Percentiles rank a stretch among this genome's conserved stretches.
Evolutionary conservation across 1,139 yeast genomes (phyloP).

Genomic region (Arxiozyma slooffiae): DNA sequence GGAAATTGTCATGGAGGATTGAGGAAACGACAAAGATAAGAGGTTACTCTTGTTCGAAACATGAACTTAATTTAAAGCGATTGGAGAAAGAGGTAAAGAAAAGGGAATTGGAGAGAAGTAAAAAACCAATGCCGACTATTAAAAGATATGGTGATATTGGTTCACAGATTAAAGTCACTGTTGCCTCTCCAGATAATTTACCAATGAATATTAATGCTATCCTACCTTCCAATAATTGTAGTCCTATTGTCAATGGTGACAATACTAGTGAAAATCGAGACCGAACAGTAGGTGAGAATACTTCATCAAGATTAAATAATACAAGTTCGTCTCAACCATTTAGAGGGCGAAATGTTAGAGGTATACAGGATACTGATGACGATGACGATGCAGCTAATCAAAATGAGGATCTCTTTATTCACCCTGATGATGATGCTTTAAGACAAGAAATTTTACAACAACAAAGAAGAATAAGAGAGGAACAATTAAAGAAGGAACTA

Average conservation of each 20-base stretch:
- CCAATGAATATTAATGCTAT: slow-evolving; percentile 10
- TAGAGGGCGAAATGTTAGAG: slow-evolving; percentile 3
- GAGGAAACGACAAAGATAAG: slow-evolving; percentile 67
- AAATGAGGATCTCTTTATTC: slow-evolving; percentile 23
- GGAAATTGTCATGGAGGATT: slow-evolving; percentile 81
- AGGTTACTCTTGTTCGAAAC: slow-evolving; percentile 48
- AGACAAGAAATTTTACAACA: slow-evolving; percentile 29
- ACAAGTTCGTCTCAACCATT: background rate
- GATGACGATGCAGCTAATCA: slow-evolving; percentile 17
- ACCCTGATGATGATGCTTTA: slow-evolving; percentile 36
- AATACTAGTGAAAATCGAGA: background rate
- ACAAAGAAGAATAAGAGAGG: slow-evolving; percentile 29
- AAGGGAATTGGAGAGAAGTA: slow-evolving; percentile 25
- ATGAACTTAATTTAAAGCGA: slow-evolving; percentile 39
- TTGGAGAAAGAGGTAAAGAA: slow-evolving; percentile 39
- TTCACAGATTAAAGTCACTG: slow-evolving; percentile 31
- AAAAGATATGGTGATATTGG: slow-evolving; percentile 35
- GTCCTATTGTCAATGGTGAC: background rate
- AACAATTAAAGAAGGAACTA: slow-evolving; percentile 25
- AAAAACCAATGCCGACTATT: slow-evolving; percentile 23
- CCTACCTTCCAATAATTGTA: background rate
- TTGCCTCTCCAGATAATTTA: slow-evolving; percentile 20
- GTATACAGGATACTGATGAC: slow-evolving; percentile 15
- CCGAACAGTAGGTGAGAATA: background rate
- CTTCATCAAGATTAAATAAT: background rate